Evolutionary conservation across 495 filamentous ascomycete species (phyloP).

Genomic region (Penicillium simplicissimum): DNA sequence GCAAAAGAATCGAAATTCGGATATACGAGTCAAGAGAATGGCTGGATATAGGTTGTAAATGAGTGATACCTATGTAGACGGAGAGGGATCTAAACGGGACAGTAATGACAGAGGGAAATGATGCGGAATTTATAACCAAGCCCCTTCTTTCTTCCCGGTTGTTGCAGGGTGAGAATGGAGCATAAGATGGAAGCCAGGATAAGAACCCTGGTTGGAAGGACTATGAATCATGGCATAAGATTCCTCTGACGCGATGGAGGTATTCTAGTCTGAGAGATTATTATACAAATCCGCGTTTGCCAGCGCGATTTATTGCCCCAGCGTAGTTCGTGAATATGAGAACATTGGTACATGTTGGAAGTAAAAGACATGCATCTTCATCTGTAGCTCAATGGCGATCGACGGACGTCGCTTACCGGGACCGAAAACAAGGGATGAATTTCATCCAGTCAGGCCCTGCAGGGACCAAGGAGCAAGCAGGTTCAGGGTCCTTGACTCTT

Average conservation of each 20-base stretch:
- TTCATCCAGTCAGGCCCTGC: background rate
- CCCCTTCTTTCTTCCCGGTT: conserved; percentile 12
- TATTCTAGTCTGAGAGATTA: conserved; percentile 4
- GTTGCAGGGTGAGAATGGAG: conserved; percentile 12
- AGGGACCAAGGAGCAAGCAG: background rate
- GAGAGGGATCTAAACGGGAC: background rate
- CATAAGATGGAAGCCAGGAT: background rate
- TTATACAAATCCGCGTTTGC: background rate
- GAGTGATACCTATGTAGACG: conserved; percentile 2
- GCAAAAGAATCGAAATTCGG: conserved; percentile 15
- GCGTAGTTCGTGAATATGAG: background rate
- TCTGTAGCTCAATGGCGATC: background rate
- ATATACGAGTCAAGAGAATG: conserved; percentile 15
- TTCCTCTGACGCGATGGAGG: conserved; percentile 3
- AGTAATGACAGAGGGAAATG: background rate
- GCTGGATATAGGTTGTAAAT: conserved; percentile 5
- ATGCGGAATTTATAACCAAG: conserved; percentile 19
- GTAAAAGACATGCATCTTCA: background rate
- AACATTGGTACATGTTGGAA: background rate
- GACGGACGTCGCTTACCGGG: background rate
- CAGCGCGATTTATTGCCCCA: background rate
- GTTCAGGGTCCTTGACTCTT: background rate
- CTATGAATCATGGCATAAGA: background rate
- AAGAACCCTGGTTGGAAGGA: background rate
- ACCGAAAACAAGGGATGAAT: conserved; percentile 14